These are phyloP conservation scores for Collybiopsis confluens DNA, from an alignment of 768 basidiomycete species.

Conservation along the genomic window DNA sequence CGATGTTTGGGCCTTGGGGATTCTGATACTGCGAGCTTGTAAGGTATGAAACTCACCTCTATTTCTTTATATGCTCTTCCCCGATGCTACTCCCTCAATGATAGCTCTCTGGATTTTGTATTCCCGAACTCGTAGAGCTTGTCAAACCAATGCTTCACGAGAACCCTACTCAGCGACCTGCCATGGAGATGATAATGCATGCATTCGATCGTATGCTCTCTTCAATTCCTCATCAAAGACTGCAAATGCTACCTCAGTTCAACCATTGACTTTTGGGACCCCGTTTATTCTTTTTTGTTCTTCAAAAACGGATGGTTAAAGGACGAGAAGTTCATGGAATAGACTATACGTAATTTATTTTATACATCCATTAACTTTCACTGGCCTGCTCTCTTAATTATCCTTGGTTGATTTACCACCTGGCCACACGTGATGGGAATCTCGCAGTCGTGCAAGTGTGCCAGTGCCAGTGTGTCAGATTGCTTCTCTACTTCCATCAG, in stretches of 20 bases:
- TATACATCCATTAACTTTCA: too few relatives aligned
- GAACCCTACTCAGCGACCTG: constrained; percentile 47
- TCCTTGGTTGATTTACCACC: too few relatives aligned
- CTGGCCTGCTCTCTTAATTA: too few relatives aligned
- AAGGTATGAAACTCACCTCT: constrained; percentile 38
- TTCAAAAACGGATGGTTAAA: background rate
- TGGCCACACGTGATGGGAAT: constrained; percentile 1
- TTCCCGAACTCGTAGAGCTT: constrained; percentile 58
- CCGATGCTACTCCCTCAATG: background rate
- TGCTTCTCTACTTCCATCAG: background rate
- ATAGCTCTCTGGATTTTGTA: constrained; percentile 53
- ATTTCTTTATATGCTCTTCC: constrained; percentile 6
- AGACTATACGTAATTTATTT: too few relatives aligned
- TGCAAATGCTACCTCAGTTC: background rate
- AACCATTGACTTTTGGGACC: background rate
- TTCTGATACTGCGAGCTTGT: constrained; percentile 60
- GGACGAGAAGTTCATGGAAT: too few relatives aligned
- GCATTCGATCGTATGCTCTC: constrained; percentile 48
- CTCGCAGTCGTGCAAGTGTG: background rate
- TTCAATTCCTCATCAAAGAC: constrained; percentile 21
- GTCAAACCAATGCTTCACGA: constrained; percentile 57
- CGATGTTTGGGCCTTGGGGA: constrained; percentile 70
- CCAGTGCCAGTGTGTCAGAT: background rate
- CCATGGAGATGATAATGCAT: constrained; percentile 40
- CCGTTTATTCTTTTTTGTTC: background rate